Conservation (phyloP, 1,139 yeast genomes). For the Hyphopichia pseudoburtonii region DNA sequence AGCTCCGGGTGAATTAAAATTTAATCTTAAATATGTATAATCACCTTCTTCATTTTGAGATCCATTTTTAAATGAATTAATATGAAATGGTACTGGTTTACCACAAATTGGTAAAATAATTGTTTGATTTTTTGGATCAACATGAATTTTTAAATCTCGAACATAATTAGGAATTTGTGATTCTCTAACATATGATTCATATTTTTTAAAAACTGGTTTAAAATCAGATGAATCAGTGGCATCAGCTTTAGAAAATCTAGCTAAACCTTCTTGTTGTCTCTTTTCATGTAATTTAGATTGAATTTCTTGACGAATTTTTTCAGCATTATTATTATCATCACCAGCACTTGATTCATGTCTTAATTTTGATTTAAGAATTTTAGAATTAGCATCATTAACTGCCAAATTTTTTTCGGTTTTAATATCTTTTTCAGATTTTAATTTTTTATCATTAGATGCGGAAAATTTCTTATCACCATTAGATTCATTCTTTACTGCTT, state of each 20-base stretch:
- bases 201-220: constrained; percentile 80
- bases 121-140: constrained; percentile 86
- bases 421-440: constrained; percentile 33
- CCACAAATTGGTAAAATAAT: constrained; percentile 90
- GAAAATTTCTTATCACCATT: constrained; percentile 22
- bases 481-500: constrained; percentile 32
- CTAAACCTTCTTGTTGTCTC: constrained; percentile 81
- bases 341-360: constrained; percentile 74
- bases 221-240: constrained; percentile 65
- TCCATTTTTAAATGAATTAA: constrained; percentile 90
- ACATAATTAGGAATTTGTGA: constrained; percentile 85
- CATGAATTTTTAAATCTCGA: constrained; percentile 80
- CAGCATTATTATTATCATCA: constrained; percentile 68
- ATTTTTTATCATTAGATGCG: constrained; percentile 20
- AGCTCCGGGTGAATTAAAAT: constrained; percentile 92
- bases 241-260: constrained; percentile 74
- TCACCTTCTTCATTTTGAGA: constrained; percentile 97
- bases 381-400: constrained; percentile 42
- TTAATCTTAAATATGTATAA: constrained; percentile 83
- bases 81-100: constrained; percentile 97
- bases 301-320: constrained; percentile 76
- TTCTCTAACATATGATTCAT: constrained; percentile 92
- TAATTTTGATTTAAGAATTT: constrained; percentile 74
- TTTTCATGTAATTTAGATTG: constrained; percentile 82
- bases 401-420: constrained; percentile 35